Evolutionary conservation across 139 green algal genomes (phyloP).

Genomic region (Coccomyxa sp.): DNA sequence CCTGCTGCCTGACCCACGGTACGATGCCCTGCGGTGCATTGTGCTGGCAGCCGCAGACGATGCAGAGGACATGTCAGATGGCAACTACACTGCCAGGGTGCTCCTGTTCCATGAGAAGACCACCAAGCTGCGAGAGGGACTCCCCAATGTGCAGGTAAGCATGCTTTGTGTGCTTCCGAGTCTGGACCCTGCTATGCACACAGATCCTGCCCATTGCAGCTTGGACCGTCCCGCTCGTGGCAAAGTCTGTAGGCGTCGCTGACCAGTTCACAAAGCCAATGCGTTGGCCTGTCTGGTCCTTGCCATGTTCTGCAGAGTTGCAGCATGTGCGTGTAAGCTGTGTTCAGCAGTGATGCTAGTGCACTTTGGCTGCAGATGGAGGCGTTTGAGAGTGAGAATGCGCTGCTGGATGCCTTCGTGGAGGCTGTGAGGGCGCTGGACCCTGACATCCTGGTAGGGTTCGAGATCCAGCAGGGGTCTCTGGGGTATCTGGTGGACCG

Average conservation of each 20-base stretch:
- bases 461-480: conserved; percentile 69
- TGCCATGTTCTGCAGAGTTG: no score
- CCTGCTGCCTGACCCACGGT: conserved; percentile 78
- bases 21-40: conserved; percentile 68
- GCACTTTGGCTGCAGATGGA: conserved; percentile 19
- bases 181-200: no score
- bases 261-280: no score
- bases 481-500: conserved; percentile 88
- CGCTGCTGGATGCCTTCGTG: conserved; percentile 66
- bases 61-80: conserved; percentile 34
- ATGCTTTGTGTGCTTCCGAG: no score
- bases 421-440: conserved; percentile 64
- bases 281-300: no score
- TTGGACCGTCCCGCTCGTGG: no score
- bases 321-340: no score
- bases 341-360: neutral
- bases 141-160: neutral
- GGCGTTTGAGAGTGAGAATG: conserved; percentile 44
- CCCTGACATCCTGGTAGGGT: conserved; percentile 91
- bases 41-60: conserved; percentile 52
- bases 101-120: conserved; percentile 20
- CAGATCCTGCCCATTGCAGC: no score
- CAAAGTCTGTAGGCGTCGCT: no score
- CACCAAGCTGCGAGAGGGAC: neutral
- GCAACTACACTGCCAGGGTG: conserved; percentile 13